Evolutionary conservation across 306 rosid genomes (phyloP).

Genomic region (Heteromeles arbutifolia): DNA sequence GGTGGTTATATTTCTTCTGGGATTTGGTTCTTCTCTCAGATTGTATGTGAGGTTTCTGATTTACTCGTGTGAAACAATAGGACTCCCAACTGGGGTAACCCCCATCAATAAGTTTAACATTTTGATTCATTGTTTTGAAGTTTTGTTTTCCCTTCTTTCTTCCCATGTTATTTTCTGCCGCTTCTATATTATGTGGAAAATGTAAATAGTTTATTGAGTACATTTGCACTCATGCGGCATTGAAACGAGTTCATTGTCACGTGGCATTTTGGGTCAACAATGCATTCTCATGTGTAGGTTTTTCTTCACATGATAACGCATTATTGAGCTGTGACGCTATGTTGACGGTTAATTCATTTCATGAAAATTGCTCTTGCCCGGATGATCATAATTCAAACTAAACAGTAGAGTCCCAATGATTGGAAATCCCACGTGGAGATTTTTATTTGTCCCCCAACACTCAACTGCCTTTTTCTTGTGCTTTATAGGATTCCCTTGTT

Average conservation of each 20-base stretch:
- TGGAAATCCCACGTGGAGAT: constrained; percentile 13
- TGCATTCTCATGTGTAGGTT: too few relatives aligned
- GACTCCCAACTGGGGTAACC: constrained; percentile 40
- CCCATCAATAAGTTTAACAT: constrained; percentile 43
- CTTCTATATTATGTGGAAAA: not conserved
- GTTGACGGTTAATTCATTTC: too few relatives aligned
- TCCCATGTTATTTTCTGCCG: not conserved
- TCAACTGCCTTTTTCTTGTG: not conserved
- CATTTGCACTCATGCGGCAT: too few relatives aligned
- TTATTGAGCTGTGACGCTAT: too few relatives aligned
- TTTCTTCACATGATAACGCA: too few relatives aligned
- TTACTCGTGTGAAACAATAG: constrained; percentile 43
- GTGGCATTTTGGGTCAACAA: too few relatives aligned
- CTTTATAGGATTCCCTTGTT: constrained; percentile 44
- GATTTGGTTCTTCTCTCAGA: constrained; percentile 39
- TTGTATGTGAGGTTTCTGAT: constrained; percentile 57
- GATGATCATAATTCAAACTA: not conserved
- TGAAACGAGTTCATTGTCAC: too few relatives aligned
- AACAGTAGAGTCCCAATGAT: not conserved
- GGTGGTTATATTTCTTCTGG: constrained; percentile 40
- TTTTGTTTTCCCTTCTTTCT: constrained; percentile 4
- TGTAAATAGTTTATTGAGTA: not conserved
- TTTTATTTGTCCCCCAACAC: constrained; percentile 15
- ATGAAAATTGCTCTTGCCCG: too few relatives aligned
- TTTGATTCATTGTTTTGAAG: constrained; percentile 27